Evolutionary conservation across 2,329 filamentous ascomycete species (phyloP), one percentile per base, ranked within the genome.

Genomic region (Rutstroemia sp.): DNA sequence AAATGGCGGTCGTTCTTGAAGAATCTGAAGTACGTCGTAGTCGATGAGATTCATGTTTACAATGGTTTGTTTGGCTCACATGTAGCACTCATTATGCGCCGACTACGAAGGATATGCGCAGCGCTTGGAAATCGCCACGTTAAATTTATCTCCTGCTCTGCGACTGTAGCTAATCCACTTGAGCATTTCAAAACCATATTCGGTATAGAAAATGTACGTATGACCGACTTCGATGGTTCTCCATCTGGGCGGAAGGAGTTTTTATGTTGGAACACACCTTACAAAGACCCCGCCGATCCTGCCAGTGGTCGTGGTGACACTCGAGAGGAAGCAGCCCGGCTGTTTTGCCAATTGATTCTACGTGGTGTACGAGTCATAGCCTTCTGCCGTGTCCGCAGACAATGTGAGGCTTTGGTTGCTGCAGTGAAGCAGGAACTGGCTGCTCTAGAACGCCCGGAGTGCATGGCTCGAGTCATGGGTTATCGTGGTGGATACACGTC

Each of bases 261-360:
- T 57, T 68, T 99, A 6, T 97, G 92, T 71, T 99, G 94, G 94
- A 97, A 99, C 65, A 96, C 92, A 0, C 94, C 94, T 0, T 96
- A 84, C 71, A 95, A 91, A 69, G 92, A 96, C 63, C 90, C 92
- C 0, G 81, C 79, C 1, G 92, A 97, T 70, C 88, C 91, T 8
- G 83, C 87, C 0, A 95, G 89, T 64, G 92, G 94, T 1, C 83
- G 94, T 57, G 89, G 89, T 14, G 89, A 89, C 68, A 85, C 86
- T 3, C 83, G 95, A 69, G 80, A 82, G 4, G 92, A 99, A 72
- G 88, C 89, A n/a, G 90, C 94, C 1, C 84, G 88, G 45, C 74
- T 99, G 0, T 96, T 99, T 67, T 95, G 90, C 65, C 88, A 95
- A 66, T 77, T 99, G 2, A 85, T 99, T 17, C 73, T 97, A 2